Evolutionary conservation across 108 stramenopile species (phyloP), one percentile per base, ranked within the genome.

Genomic region (Fragilaria radians): DNA sequence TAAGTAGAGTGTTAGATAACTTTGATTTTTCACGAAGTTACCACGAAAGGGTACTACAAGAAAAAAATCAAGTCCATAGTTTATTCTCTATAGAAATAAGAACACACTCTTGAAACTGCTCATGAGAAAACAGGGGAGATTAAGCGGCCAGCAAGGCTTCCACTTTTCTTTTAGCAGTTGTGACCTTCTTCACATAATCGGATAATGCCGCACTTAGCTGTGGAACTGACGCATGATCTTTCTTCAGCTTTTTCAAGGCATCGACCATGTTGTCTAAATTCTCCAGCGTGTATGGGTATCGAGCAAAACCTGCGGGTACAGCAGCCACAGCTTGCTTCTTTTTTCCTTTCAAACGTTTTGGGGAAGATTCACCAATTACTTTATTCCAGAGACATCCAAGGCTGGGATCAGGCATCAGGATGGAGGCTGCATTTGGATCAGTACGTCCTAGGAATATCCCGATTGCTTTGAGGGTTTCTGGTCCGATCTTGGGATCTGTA

Each of bases 231-330:
- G 36, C 36, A 14, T 42, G 14, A 14, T 14, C 14, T 14, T 7
- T 14, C 36, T 42, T 42, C 36, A 42, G 14, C 36, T 42, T 42
- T 14, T 42, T 46, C 33, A 57, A 3, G 32, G 32, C n/a, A 14
- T 57, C 25, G 3, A 57, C 21, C 29, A 57, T 32, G 18, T 32
- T 34, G 32, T 57, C 55, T 1, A 57, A 1, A 22, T 57, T 22
- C 18, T n/a, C 29, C 1, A 14, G n/a, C 18, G 55, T 57, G 55
- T 57, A 57, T 3, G 55, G 55, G 55, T 33, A 57, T 32, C 19
- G 3, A 3, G 19, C 32, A 7, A 25, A 51, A n/a, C n/a, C n/a
- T n/a, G n/a, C n/a, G n/a, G n/a, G n/a, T 46, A 32, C 19, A 14
- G 19, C 32, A 31, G n/a, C 55, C 21, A 32, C 32, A 4, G 25